Evolutionary conservation across 192 early-diverging fungal species (phyloP).

Genomic region (Backusella morwellensis): DNA sequence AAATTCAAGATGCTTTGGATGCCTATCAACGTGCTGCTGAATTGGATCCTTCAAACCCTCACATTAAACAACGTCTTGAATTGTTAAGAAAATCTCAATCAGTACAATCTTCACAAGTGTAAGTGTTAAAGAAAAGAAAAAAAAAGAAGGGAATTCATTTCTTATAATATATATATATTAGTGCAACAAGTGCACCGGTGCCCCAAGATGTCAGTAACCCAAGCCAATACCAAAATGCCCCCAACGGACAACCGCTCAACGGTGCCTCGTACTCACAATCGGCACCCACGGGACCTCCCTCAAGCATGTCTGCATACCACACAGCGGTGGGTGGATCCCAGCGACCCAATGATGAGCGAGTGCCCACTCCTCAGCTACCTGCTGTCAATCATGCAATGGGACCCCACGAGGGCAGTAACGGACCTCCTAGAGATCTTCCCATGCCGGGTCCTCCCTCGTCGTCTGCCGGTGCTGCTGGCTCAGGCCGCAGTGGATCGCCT

Average conservation of each 20-base stretch:
- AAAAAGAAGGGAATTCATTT: background rate
- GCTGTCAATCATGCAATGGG: background rate
- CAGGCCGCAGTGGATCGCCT: constrained; percentile 10
- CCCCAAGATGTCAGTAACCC: constrained; percentile 36
- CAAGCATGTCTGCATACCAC: constrained; percentile 27
- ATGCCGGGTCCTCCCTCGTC: constrained; percentile 1
- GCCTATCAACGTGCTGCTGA: constrained; percentile 93
- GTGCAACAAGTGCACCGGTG: background rate
- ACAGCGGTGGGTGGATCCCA: background rate
- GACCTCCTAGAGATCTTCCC: too few relatives aligned
- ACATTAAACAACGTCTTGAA: constrained; percentile 30
- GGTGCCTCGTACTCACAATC: background rate
- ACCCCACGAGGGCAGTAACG: too few relatives aligned
- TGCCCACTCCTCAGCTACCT: background rate
- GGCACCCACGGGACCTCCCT: constrained; percentile 26
- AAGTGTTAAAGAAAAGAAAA: background rate
- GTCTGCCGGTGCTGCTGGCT: background rate
- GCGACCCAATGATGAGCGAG: background rate
- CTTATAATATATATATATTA: background rate
- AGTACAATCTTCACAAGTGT: background rate
- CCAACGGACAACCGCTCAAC: constrained; percentile 19
- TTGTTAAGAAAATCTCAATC: constrained; percentile 25
- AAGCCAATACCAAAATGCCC: constrained; percentile 28
- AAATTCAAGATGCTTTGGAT: constrained; percentile 93
- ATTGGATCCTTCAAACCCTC: constrained; percentile 80